Conservation (phyloP, 495 filamentous ascomycete species). For the Astrothelium macrocarpum region DNA sequence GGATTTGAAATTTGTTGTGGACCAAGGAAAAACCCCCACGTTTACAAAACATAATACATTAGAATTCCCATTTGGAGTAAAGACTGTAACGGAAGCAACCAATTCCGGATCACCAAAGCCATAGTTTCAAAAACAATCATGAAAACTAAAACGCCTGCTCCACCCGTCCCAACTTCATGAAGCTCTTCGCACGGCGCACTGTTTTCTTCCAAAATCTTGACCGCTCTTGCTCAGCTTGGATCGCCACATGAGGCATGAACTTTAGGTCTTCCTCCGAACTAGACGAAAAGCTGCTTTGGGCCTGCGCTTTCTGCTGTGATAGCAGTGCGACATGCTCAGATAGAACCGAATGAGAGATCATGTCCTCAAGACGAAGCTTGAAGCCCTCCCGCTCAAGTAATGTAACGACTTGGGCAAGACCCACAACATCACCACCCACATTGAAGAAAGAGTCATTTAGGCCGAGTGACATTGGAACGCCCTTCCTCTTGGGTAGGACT, state of each 20-base stretch:
- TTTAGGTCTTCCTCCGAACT: not conserved
- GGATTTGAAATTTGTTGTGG: too few species aligned
- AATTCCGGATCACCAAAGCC: too few species aligned
- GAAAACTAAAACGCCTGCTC: not conserved
- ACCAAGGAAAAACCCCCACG: too few species aligned
- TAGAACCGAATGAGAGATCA: constrained; percentile 42
- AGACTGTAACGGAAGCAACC: too few species aligned
- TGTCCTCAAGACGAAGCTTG: constrained; percentile 41
- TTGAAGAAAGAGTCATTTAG: constrained; percentile 45
- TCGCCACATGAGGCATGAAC: not conserved
- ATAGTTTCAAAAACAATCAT: too few species aligned
- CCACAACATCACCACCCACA: constrained; percentile 45
- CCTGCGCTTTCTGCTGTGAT: constrained; percentile 10
- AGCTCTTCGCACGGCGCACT: not conserved
- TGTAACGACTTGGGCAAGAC: constrained; percentile 40
- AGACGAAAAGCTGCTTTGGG: not conserved
- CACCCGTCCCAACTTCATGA: not conserved
- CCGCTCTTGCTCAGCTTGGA: not conserved
- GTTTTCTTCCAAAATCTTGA: not conserved
- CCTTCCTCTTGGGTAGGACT: constrained; percentile 34
- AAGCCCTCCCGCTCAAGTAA: constrained; percentile 43
- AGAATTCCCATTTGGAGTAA: too few species aligned
- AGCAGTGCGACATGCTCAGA: constrained; percentile 42
- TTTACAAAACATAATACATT: too few species aligned
- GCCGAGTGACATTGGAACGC: constrained; percentile 28